A percentile compares a stretch with the other conserved stretches of the same genome.
Conservation (phyloP, 2,329 filamentous ascomycete genomes). For the Stagonosporopsis rhizophila region DNA sequence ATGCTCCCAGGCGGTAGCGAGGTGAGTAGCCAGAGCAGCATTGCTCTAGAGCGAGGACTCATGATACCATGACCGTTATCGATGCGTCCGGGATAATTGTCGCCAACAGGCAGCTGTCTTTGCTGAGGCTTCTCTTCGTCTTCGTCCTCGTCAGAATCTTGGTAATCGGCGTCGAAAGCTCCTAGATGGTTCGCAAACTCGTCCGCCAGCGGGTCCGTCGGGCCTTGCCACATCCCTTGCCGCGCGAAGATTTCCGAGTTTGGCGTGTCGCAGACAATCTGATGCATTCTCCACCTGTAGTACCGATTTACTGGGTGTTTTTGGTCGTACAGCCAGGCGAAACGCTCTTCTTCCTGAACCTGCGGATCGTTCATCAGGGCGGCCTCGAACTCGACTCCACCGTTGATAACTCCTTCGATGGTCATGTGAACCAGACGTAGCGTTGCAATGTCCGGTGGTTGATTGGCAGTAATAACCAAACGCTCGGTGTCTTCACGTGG, state of each 20-base stretch:
- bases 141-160: constrained; percentile 69
- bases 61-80: constrained; percentile 41
- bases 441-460: constrained; percentile 78
- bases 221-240: constrained; percentile 71
- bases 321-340: constrained; percentile 92
- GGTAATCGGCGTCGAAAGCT: constrained; percentile 70
- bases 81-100: constrained; percentile 38
- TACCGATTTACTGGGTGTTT: constrained; percentile 77
- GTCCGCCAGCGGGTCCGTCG: constrained; percentile 75
- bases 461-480: constrained; percentile 59
- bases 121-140: constrained; percentile 57
- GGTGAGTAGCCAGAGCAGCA: constrained; percentile 82
- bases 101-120: constrained; percentile 35
- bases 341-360: constrained; percentile 85
- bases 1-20: constrained; percentile 78
- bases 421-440: constrained; percentile 87
- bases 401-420: constrained; percentile 77
- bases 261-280: constrained; percentile 69
- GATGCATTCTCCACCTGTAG: constrained; percentile 92
- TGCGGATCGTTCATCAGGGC: constrained; percentile 85
- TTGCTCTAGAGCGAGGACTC: constrained; percentile 58
- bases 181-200: constrained; percentile 80
- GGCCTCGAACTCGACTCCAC: constrained; percentile 89
- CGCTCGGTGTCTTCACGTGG: constrained; percentile 35
- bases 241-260: constrained; percentile 36